Evolutionary conservation across 176 grass and related monocot species (phyloP).

Genomic region (Cymbopogon citratus): DNA sequence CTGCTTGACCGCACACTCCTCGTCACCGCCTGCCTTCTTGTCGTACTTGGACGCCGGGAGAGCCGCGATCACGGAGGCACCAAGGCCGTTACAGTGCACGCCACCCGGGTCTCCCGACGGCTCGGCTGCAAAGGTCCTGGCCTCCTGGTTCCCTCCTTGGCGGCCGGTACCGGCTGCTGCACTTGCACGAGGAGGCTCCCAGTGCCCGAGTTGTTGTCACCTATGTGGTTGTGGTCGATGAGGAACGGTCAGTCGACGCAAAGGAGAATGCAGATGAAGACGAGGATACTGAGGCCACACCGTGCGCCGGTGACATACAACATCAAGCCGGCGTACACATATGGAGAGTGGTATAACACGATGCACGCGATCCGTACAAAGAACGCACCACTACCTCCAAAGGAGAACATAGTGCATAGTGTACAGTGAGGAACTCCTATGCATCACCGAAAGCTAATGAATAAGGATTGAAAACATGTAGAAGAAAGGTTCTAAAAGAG

Average conservation of each 20-base stretch:
- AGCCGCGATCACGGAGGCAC: neutral
- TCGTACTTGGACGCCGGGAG: conserved; percentile 27
- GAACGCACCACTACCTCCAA: neutral
- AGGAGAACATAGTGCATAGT: neutral
- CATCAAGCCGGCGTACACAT: too few species aligned
- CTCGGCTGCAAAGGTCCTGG: neutral
- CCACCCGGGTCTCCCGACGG: neutral
- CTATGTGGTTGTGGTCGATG: neutral
- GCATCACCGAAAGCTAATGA: too few species aligned
- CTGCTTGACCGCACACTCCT: conserved; percentile 35
- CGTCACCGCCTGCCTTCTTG: neutral
- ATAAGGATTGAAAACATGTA: too few species aligned
- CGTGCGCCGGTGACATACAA: neutral
- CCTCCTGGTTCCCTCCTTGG: too few species aligned
- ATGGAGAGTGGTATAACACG: neutral
- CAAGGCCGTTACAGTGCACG: neutral
- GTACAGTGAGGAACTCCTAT: too few species aligned
- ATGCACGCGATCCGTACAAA: neutral
- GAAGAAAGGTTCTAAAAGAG: too few species aligned
- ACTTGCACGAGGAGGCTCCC: neutral
- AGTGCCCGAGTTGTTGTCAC: neutral
- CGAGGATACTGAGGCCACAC: neutral
- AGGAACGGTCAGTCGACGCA: neutral
- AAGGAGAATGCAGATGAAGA: neutral
- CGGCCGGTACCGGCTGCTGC: neutral